Evolutionary conservation across 139 green algal species (phyloP), one percentile per base, ranked within the genome.

Genomic region (Chlorella ohadii): DNA sequence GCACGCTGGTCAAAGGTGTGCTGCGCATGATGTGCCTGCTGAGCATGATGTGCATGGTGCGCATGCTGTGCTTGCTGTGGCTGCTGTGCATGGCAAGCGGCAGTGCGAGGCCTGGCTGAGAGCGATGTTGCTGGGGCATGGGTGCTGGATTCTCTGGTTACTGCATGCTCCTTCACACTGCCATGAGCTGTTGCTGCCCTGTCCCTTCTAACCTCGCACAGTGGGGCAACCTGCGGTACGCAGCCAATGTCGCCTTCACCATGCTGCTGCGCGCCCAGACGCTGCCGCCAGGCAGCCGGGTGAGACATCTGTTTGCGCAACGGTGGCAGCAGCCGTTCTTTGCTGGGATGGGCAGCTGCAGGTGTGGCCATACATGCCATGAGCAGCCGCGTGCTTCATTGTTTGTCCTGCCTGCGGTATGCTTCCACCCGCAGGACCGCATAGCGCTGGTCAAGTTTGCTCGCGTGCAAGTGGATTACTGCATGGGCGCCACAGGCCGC

Each of bases 381-480:
- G n/a, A n/a, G n/a, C n/a, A n/a, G n/a, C n/a, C n/a, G n/a, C n/a
- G n/a, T n/a, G n/a, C n/a, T n/a, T n/a, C n/a, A n/a, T n/a, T n/a
- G 19, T 12, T 20, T 73, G 66, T 51, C 66, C 66, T 28, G 22
- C 66, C 65, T n/a, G n/a, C n/a, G n/a, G n/a, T n/a, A n/a, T n/a
- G 5, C 34, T 17, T n/a, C n/a, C n/a, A n/a, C 36, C 19, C 33
- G 63, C 78, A 68, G 67, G n/a, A 68, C 28, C 82, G 77, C 12
- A 22, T 51, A 33, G 20, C n/a, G 0, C 25, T 64, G 56, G 15
- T 86, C 15, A 6, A 19, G n/a, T 86, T 84, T 83, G 87, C 72
- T 20, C 41, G 63, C 22, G 28, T 38, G 3, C 89, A 93, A 61
- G 66, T 93, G 38, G 51, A 91, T 28, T 93, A 92, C 57, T 81